These are phyloP conservation scores for Lojkania enalia DNA, from an alignment of 2,329 filamentous ascomycete species.

Conservation along the genomic window DNA sequence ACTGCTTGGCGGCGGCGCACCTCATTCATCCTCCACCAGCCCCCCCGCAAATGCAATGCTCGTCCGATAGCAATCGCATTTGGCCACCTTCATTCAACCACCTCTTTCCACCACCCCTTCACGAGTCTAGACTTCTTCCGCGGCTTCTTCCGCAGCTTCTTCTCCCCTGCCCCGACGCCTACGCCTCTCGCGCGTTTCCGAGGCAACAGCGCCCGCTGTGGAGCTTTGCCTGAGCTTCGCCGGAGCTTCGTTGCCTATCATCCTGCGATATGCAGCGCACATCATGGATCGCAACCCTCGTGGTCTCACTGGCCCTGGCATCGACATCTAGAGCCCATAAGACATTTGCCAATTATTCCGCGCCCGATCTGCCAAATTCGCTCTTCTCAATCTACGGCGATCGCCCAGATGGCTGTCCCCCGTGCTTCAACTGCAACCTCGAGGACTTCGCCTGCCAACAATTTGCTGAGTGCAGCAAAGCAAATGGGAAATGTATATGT, in stretches of 20 bases:
- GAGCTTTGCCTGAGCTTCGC: conserved; percentile 23
- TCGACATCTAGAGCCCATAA: conserved; percentile 31
- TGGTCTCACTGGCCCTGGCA: conserved; percentile 29
- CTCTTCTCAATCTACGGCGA: conserved; percentile 73
- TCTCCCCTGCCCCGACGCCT: conserved; percentile 5
- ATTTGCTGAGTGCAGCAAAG: conserved; percentile 84
- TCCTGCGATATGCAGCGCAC: conserved; percentile 39
- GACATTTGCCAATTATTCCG: conserved; percentile 52
- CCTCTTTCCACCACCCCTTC: no score
- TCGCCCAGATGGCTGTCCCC: conserved; percentile 75
- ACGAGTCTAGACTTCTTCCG: no score
- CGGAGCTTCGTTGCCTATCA: conserved; percentile 22
- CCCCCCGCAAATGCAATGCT: conserved; percentile 28
- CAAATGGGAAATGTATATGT: conserved; percentile 90
- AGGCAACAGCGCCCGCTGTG: conserved; percentile 13
- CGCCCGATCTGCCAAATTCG: conserved; percentile 50
- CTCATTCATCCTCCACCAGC: conserved; percentile 17
- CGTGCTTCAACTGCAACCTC: conserved; percentile 97
- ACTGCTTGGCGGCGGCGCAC: neutral
- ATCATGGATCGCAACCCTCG: conserved; percentile 36
- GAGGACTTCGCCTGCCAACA: conserved; percentile 90
- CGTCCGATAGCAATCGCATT: conserved; percentile 24
- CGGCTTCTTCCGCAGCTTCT: conserved; percentile 11
- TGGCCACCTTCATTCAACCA: conserved; percentile 18
- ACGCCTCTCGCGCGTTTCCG: conserved; percentile 1